These are phyloP conservation scores for Monosporascus sp. DNA, from an alignment of 2,329 filamentous ascomycete genomes.

Conservation along the genomic window DNA sequence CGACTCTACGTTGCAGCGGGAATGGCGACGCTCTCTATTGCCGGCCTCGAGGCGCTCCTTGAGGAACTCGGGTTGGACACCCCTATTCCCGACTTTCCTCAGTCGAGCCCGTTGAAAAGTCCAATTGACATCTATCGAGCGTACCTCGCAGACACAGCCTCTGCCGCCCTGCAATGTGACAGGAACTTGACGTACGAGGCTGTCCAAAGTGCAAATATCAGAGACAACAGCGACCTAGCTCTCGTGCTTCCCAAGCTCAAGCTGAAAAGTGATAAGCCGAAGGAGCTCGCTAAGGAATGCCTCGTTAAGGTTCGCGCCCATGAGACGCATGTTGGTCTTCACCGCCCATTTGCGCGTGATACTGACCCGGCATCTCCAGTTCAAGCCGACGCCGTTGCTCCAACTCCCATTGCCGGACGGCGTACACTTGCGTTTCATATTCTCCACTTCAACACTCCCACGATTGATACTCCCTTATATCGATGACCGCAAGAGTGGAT, in stretches of 20 bases:
- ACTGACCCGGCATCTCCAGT: conserved; percentile 26
- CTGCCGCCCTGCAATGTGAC: conserved; percentile 14
- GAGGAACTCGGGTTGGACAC: conserved; percentile 45
- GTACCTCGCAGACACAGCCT: conserved; percentile 19
- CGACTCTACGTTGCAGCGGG: neutral
- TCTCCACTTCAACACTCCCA: conserved; percentile 51
- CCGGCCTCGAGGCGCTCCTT: conserved; percentile 54
- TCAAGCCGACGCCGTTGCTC: conserved; percentile 53
- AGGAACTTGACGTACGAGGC: conserved; percentile 21
- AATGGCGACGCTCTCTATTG: conserved; percentile 53
- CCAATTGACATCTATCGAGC: conserved; percentile 26
- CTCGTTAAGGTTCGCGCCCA: conserved; percentile 10
- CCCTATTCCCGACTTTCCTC: conserved; percentile 25
- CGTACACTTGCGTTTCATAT: conserved; percentile 61
- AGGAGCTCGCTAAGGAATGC: conserved; percentile 11
- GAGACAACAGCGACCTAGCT: conserved; percentile 24
- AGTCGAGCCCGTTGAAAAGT: conserved; percentile 12
- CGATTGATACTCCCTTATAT: conserved; percentile 55
- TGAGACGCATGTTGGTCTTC: too few species aligned
- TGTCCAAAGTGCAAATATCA: conserved; percentile 19
- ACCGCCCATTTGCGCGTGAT: neutral
- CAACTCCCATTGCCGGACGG: conserved; percentile 49
- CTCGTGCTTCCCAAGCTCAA: conserved; percentile 26
- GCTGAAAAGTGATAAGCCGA: conserved; percentile 10
- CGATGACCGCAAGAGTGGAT: conserved; percentile 47